A percentile compares a stretch with the other conserved stretches of the same genome.
phyloP scores from a whole-genome alignment of 2,329 filamentous ascomycete species.

The Exophiala spinifera region DNA sequence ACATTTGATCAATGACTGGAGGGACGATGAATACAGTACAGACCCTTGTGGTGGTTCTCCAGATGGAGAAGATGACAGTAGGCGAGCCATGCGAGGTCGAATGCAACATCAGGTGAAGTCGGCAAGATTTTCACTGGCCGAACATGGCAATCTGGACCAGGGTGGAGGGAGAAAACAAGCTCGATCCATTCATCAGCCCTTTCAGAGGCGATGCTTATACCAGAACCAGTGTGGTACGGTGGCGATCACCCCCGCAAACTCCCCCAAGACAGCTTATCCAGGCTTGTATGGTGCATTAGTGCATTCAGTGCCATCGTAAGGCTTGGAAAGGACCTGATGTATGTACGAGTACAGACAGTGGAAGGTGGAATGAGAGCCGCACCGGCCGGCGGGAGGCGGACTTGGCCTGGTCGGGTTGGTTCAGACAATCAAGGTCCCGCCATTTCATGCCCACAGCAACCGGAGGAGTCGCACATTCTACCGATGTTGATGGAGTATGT shows the following conservation, averaged over 20 bases:
- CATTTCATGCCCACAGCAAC: no score
- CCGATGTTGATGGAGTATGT: no score
- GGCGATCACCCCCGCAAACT: background rate
- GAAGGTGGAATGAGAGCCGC: background rate
- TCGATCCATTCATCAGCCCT: no score
- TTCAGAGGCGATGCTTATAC: no score
- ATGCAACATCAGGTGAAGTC: conserved; percentile 5
- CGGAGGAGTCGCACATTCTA: no score
- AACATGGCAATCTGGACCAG: background rate
- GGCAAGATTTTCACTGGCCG: background rate
- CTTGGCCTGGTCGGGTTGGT: no score
- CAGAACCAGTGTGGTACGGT: no score
- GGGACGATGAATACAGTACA: background rate
- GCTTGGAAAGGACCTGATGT: background rate
- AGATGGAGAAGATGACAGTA: conserved; percentile 11
- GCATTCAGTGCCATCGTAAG: background rate
- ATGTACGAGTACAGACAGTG: background rate
- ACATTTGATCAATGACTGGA: background rate
- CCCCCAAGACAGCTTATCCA: background rate
- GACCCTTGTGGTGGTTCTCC: conserved; percentile 3
- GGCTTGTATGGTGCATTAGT: background rate
- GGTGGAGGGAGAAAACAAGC: background rate
- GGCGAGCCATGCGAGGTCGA: background rate
- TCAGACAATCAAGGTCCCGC: no score
- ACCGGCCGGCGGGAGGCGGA: no score